These are phyloP conservation scores for Conringia planisiliqua DNA, from an alignment of 345 rosid genomes.

Conservation along the genomic window DNA sequence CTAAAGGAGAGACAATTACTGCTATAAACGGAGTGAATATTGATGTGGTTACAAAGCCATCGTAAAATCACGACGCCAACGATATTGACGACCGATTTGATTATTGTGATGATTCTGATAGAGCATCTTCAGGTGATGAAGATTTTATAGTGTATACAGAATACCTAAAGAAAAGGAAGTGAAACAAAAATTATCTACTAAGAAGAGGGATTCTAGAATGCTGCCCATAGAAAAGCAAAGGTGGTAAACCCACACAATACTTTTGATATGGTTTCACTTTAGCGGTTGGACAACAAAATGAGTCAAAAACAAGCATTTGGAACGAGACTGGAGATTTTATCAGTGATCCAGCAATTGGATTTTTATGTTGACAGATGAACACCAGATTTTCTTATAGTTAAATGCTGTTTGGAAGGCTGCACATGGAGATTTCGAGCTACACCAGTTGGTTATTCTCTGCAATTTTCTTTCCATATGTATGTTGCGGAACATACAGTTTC, in stretches of 20 bases:
- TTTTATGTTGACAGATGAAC: background rate
- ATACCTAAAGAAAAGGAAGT: background rate
- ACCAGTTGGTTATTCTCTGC: background rate
- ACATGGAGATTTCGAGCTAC: background rate
- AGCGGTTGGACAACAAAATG: background rate
- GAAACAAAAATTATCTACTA: background rate
- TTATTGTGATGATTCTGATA: background rate
- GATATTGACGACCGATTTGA: background rate
- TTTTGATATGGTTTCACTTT: background rate
- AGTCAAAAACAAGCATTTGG: background rate
- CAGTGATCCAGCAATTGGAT: background rate
- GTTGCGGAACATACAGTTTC: background rate
- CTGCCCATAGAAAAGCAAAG: too few relatives aligned
- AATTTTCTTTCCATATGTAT: background rate
- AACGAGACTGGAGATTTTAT: background rate
- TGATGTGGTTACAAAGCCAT: too few relatives aligned
- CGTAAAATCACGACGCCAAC: background rate
- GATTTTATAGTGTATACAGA: background rate
- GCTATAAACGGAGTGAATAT: too few relatives aligned
- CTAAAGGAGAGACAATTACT: too few relatives aligned
- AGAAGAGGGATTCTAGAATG: too few relatives aligned
- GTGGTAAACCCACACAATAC: background rate
- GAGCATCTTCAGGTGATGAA: background rate
- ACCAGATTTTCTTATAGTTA: background rate
- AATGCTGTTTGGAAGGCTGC: background rate